Conservation (phyloP, 257 asterid species). For the Solanum piurae region DNA sequence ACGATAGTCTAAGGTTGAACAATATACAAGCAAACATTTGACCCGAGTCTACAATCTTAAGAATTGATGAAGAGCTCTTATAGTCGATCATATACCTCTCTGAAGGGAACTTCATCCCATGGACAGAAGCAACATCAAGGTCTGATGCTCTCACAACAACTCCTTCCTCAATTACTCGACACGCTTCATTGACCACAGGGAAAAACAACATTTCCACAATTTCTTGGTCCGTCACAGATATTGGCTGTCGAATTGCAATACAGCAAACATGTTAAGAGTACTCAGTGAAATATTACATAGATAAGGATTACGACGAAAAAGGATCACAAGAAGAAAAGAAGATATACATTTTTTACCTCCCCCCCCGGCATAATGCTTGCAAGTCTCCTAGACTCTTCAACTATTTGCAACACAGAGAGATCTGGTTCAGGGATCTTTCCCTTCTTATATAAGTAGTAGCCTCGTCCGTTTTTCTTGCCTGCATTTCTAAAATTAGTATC, state of each 20-base stretch:
- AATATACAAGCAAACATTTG: neutral
- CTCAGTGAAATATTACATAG: neutral
- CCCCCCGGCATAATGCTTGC: neutral
- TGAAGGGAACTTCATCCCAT: conserved; percentile 14
- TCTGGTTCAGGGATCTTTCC: conserved; percentile 1
- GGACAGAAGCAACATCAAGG: conserved; percentile 12
- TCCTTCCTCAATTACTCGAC: conserved; percentile 8
- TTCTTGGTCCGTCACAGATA: neutral
- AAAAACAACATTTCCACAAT: conserved; percentile 12
- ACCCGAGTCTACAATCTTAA: too few species aligned
- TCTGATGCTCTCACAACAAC: conserved; percentile 7
- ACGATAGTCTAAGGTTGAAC: neutral
- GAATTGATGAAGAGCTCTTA: neutral
- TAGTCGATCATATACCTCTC: neutral
- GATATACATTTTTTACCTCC: neutral
- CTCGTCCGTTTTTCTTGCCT: conserved; percentile 2
- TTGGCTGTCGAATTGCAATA: neutral
- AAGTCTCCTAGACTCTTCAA: neutral
- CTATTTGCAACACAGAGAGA: neutral
- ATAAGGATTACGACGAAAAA: neutral
- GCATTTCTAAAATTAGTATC: neutral
- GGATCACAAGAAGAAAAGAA: neutral
- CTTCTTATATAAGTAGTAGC: conserved; percentile 1
- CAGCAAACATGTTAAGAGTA: neutral
- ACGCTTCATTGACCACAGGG: conserved; percentile 18